phyloP scores from a whole-genome alignment of 2,329 filamentous ascomycete species.

The Pyricularia pennisetigena region DNA sequence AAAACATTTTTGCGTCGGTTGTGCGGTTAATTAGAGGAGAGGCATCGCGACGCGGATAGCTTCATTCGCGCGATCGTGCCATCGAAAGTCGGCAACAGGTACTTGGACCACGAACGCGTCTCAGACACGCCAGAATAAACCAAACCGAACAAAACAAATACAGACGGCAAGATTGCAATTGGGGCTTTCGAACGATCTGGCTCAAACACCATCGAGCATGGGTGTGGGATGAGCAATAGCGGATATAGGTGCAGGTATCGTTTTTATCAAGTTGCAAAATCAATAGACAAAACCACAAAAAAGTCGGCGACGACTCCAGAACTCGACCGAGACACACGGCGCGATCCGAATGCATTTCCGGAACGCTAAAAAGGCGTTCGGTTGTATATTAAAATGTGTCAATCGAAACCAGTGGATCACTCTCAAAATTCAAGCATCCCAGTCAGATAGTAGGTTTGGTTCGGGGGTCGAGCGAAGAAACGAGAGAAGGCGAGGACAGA shows the following conservation, averaged over 20 bases:
- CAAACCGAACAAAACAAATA: not conserved
- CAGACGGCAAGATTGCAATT: not conserved
- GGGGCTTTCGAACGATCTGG: not conserved
- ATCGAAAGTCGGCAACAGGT: not conserved
- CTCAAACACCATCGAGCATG: not conserved
- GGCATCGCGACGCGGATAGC: constrained; percentile 1
- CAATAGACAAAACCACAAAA: not conserved
- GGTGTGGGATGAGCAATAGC: not conserved
- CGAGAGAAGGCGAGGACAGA: constrained; percentile 1
- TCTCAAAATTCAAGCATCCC: not conserved
- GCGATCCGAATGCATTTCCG: not conserved
- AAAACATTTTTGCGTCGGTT: not conserved
- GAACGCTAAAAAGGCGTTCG: not conserved
- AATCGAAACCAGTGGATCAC: not conserved
- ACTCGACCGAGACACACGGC: not conserved
- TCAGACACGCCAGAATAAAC: not conserved
- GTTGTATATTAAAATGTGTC: not conserved
- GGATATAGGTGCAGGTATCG: not conserved
- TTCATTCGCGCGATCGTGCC: not conserved
- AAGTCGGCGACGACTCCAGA: not conserved
- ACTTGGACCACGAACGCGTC: not conserved
- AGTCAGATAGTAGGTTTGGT: not conserved
- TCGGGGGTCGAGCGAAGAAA: not conserved
- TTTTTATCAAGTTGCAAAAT: not conserved
- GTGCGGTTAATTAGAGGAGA: not conserved